These are phyloP conservation scores for Sclerotinia trifoliorum DNA, from an alignment of 2,329 filamentous ascomycete genomes.

Conservation along the genomic window DNA sequence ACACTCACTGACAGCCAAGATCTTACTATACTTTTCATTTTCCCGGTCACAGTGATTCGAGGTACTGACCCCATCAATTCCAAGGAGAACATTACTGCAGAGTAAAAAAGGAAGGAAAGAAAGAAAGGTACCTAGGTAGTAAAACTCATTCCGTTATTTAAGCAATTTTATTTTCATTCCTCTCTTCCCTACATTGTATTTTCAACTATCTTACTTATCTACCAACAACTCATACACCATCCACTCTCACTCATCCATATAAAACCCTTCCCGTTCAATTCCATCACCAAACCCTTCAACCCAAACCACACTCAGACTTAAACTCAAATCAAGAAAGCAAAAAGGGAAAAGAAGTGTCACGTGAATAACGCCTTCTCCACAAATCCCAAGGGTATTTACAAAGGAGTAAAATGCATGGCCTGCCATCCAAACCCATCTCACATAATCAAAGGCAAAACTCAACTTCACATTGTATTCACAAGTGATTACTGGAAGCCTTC, in stretches of 20 bases:
- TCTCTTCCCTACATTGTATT: not conserved
- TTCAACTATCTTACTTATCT: conserved; percentile 7
- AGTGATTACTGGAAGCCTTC: conserved; percentile 1
- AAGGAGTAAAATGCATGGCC: conserved; percentile 20
- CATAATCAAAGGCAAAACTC: not conserved
- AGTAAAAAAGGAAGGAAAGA: not conserved
- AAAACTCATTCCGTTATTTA: not conserved
- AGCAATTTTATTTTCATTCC: not conserved
- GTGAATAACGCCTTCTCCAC: not conserved
- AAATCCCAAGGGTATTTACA: conserved; percentile 23
- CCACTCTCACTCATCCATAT: not conserved
- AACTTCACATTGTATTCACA: conserved; percentile 2
- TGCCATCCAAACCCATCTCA: conserved; percentile 6
- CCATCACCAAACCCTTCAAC: not conserved
- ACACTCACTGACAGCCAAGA: too few species aligned
- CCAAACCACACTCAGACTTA: not conserved
- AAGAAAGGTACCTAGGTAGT: not conserved
- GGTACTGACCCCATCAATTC: not conserved
- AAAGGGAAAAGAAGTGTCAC: not conserved
- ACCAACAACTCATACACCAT: not conserved
- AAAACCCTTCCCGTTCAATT: not conserved
- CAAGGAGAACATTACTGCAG: not conserved
- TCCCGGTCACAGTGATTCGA: too few species aligned
- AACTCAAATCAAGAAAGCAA: not conserved
- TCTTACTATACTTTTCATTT: too few species aligned